phyloP scores from a whole-genome alignment of 805 yeast genomes.

The Tetrapisispora phaffii region DNA sequence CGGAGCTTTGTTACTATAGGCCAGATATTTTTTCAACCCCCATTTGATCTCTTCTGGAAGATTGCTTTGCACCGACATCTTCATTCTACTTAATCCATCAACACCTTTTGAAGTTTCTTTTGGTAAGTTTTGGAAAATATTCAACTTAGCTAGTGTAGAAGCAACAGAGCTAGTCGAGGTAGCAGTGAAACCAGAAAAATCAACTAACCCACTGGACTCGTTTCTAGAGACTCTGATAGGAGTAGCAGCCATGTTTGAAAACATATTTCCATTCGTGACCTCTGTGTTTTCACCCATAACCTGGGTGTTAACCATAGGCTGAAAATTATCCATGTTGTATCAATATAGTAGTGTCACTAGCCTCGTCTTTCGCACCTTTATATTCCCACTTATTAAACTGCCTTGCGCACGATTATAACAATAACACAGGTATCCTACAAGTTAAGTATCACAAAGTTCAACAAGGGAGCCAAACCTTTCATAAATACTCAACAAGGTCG shows the following conservation, averaged over 20 bases:
- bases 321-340: background rate
- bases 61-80: slow-evolving; percentile 58
- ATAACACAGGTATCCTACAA: no score
- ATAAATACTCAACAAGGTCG: no score
- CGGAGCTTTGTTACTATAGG: slow-evolving; percentile 37
- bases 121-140: slow-evolving; percentile 27
- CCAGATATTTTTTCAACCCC: slow-evolving; percentile 43
- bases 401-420: no score
- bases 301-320: background rate
- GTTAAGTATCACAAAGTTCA: no score
- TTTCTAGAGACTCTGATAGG: slow-evolving; percentile 25
- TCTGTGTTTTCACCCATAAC: background rate
- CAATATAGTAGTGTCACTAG: no score
- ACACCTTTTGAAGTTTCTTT: slow-evolving; percentile 42
- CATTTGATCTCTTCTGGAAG: slow-evolving; percentile 60
- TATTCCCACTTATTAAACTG: no score
- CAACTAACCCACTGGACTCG: slow-evolving; percentile 23
- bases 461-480: no score
- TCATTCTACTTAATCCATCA: slow-evolving; percentile 53
- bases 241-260: slow-evolving; percentile 18
- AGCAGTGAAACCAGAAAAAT: slow-evolving; percentile 1
- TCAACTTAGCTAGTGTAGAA: slow-evolving; percentile 21
- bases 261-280: slow-evolving; percentile 8
- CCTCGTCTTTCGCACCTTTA: no score
- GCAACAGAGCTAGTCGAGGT: slow-evolving; percentile 2